Evolutionary conservation across 345 rosid species (phyloP), one percentile per base, ranked within the genome.

Genomic region (Erucastrum elatum): DNA sequence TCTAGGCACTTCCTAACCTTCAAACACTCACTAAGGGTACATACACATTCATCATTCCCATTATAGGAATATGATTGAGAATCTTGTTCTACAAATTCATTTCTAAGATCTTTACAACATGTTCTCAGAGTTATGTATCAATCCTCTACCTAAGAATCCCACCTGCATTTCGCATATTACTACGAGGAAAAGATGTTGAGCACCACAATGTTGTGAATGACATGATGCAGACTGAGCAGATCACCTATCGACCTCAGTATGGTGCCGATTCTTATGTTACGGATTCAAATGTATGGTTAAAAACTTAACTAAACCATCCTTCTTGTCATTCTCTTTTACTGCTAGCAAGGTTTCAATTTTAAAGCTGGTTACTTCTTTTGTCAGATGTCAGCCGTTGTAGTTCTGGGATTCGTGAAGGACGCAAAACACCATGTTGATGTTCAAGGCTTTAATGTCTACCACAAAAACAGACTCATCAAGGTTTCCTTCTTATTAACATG

Each of bases 181-280:
- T 94, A 34, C 87, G 98, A n/a, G 97, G 97, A 49, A 87, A 75
- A 80, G 98, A 94, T 81, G 87, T 94, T 31, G 95, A 91, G 78
- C 97, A 92, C 80, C 98, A 94, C 86, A 94, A 88, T 84, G 86
- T 94, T 61, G 97, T 92, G 77, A 94, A 94, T 84, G 98, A 94
- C 74, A 94, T 94, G 98, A 94, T 91, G 97, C 71, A 87, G 75
- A 87, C 94, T 3, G 86, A 88, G 84, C 87, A 85, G 82, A 73
- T 88, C 68, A 90, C 93, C 35, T 94, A 94, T 77, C 87, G 91
- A 69, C 98, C 98, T 17, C 91, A 89, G 73, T 70, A 79, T 84
- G 80, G 75, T 74, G 81, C 83, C 53, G 93, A 89, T 64, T 15
- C 90, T 64, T 66, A 74, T 26, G 6, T 17, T 6, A 55, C 17